phyloP scores from a whole-genome alignment of 331 rosid genomes.

The Acacia concinna region DNA sequence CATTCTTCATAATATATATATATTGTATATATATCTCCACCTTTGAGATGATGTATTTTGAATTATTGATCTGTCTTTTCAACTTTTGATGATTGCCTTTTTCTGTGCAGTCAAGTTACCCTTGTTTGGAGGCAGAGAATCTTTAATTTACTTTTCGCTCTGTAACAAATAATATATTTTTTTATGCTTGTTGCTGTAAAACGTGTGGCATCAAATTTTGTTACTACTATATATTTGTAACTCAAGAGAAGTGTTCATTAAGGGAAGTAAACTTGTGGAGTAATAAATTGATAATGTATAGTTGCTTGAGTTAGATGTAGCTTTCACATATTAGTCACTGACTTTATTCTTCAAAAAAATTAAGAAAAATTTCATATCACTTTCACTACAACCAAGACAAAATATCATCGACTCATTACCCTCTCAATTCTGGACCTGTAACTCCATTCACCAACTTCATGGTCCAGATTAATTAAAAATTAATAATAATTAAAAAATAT shows the following conservation, averaged over 20 bases:
- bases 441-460: not conserved
- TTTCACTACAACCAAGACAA: not conserved
- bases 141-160: not conserved
- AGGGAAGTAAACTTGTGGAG: not conserved
- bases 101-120: not conserved
- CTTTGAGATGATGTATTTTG: not conserved
- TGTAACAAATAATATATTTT: not conserved
- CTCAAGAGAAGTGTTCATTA: not conserved
- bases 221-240: not conserved
- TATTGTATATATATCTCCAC: not conserved
- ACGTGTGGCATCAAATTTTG: slow-evolving; percentile 9
- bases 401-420: slow-evolving; percentile 4
- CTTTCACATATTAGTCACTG: not conserved
- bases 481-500: no score
- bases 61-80: not conserved
- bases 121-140: not conserved
- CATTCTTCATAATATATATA: not conserved
- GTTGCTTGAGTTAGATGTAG: not conserved
- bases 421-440: not conserved
- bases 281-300: not conserved
- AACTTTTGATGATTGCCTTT: not conserved
- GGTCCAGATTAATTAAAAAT: not conserved
- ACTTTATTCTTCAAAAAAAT: not conserved
- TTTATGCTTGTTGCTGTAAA: not conserved
- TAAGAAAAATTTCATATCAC: not conserved